These are phyloP conservation scores for Candida schatavii DNA, from an alignment of 805 yeast genomes.

Conservation along the genomic window DNA sequence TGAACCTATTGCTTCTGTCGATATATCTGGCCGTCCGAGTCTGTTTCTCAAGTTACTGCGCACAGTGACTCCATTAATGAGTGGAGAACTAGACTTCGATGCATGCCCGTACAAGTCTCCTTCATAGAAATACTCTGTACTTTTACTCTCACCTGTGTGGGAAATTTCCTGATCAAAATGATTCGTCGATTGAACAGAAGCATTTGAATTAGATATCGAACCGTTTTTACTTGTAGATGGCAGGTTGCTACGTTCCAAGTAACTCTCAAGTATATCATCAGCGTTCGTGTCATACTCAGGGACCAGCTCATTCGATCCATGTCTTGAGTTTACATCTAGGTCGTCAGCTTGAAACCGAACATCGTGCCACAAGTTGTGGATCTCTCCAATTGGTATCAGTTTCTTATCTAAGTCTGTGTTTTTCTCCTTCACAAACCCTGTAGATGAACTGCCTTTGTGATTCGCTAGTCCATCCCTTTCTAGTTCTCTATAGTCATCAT, in stretches of 20 bases:
- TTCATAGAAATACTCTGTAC: neutral
- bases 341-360: conserved; percentile 22
- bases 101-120: too few relatives aligned
- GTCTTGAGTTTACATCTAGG: neutral
- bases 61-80: conserved; percentile 32
- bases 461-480: neutral
- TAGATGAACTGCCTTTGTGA: too few relatives aligned
- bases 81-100: conserved; percentile 23
- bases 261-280: conserved; percentile 38
- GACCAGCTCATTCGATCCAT: conserved; percentile 8
- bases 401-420: too few relatives aligned
- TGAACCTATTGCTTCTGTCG: neutral
- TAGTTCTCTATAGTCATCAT: conserved; percentile 3
- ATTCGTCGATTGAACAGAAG: too few relatives aligned
- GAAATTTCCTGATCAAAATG: too few relatives aligned
- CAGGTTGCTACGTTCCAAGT: conserved; percentile 22
- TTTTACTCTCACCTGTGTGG: too few relatives aligned
- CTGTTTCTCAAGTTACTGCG: conserved; percentile 26
- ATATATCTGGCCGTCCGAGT: conserved; percentile 1
- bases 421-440: too few relatives aligned
- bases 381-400: too few relatives aligned
- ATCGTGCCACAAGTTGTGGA: conserved; percentile 28
- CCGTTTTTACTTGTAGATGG: conserved; percentile 13
- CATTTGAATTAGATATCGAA: conserved; percentile 1
- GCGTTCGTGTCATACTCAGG: conserved; percentile 13